Evolutionary conservation across 1,284 basidiomycete genomes (phyloP).

Genomic region (Microbotryum saponariae): DNA sequence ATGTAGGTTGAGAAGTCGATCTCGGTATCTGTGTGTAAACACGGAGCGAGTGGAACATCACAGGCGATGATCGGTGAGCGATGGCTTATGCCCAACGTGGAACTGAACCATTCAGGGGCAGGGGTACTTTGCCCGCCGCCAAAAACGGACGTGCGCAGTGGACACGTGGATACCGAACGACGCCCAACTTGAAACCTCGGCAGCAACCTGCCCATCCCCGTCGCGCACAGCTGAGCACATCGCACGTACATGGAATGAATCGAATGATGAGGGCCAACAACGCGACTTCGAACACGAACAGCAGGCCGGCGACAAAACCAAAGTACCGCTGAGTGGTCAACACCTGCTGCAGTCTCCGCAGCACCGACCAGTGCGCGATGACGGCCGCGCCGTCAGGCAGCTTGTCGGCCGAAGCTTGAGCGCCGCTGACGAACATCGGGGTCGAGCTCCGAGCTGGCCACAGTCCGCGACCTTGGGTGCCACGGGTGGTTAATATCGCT

Average conservation of each 20-base stretch:
- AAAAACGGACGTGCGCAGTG: background rate
- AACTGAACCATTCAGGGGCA: background rate
- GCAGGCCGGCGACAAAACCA: conserved; percentile 23
- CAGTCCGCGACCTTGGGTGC: too few species aligned
- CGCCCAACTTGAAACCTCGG: background rate
- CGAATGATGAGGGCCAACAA: conserved; percentile 69
- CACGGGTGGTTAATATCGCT: too few species aligned
- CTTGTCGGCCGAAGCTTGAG: too few species aligned
- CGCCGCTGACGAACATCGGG: too few species aligned
- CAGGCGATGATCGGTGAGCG: background rate
- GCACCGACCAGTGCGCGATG: too few species aligned
- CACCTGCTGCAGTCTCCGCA: too few species aligned
- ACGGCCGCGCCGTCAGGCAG: too few species aligned
- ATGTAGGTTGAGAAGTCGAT: conserved; percentile 96
- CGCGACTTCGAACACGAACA: conserved; percentile 62
- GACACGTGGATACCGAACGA: background rate
- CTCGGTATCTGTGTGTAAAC: conserved; percentile 68
- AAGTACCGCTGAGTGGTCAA: too few species aligned
- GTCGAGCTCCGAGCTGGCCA: too few species aligned
- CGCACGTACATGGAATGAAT: conserved; percentile 65
- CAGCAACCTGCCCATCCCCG: background rate
- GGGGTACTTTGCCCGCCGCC: background rate
- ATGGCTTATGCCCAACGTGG: background rate
- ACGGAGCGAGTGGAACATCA: conserved; percentile 7
- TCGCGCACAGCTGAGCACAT: background rate